phyloP scores from a whole-genome alignment of 192 early-diverging fungal genomes.

The Geosiphon pyriformis region DNA sequence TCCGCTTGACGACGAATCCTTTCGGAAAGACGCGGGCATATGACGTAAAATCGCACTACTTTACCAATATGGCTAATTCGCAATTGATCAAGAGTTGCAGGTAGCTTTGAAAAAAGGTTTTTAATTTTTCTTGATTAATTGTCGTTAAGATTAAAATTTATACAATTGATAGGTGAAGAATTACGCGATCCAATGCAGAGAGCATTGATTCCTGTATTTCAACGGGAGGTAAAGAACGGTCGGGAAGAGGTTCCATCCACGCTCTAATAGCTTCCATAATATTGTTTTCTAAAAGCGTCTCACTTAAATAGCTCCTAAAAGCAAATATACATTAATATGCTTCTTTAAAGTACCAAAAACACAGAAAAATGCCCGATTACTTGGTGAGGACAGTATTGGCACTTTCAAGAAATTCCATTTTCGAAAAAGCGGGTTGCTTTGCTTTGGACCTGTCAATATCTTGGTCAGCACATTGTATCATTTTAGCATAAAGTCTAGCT shows the following conservation, averaged over 20 bases:
- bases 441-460: conserved; percentile 49
- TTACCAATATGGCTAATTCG: conserved; percentile 72
- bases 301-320: too few relatives aligned
- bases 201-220: conserved; percentile 78
- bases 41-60: conserved; percentile 78
- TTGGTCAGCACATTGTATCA: conserved; percentile 43
- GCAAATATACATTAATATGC: too few relatives aligned
- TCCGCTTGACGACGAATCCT: conserved; percentile 56
- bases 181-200: conserved; percentile 55
- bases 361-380: too few relatives aligned
- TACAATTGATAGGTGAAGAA: background rate
- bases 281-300: conserved; percentile 71
- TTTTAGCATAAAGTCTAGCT: background rate
- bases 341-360: too few relatives aligned
- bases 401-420: conserved; percentile 49
- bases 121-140: background rate
- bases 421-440: conserved; percentile 53
- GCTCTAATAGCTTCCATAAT: conserved; percentile 73
- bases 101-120: conserved; percentile 34
- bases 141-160: background rate
- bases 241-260: conserved; percentile 88
- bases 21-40: conserved; percentile 62
- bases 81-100: conserved; percentile 64
- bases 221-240: conserved; percentile 76
- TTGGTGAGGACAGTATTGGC: too few relatives aligned